Conservation (phyloP, 225 moss, liverwort and hornwort genomes). For the Straminergon stramineum region DNA sequence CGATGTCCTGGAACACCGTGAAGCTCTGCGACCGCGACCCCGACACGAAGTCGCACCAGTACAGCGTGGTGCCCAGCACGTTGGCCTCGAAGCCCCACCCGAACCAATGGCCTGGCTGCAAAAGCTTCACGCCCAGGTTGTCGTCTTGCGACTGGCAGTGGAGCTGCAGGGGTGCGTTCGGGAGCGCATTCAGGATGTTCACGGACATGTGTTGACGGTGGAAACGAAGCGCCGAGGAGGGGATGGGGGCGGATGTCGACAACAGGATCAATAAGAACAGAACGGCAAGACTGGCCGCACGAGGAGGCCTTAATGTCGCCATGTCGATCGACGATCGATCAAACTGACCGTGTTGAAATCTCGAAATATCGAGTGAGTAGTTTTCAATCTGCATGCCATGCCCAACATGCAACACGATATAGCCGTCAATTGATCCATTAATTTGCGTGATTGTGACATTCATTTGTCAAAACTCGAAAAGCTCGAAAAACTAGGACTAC, state of each 20-base stretch:
- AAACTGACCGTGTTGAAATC: not conserved
- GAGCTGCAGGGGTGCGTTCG: not conserved
- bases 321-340: not conserved
- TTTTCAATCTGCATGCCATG: not conserved
- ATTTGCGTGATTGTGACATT: not conserved
- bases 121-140: not conserved
- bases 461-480: not conserved
- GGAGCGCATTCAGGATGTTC: not conserved
- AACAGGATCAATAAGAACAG: not conserved
- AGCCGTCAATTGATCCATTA: not conserved
- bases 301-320: not conserved
- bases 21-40: not conserved
- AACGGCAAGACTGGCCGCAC: not conserved
- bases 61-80: slow-evolving; percentile 1
- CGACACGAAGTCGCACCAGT: not conserved
- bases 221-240: not conserved
- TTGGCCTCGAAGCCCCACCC: slow-evolving; percentile 10
- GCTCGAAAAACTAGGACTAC: too few species aligned
- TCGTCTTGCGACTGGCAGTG: not conserved
- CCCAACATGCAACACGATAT: not conserved
- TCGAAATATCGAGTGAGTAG: too few species aligned
- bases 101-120: not conserved
- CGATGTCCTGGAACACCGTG: not conserved
- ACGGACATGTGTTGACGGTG: not conserved
- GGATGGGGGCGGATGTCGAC: not conserved